Evolutionary conservation across 768 basidiomycete genomes (phyloP), one percentile per base, ranked within the genome.

Genomic region (Collybia sp.): DNA sequence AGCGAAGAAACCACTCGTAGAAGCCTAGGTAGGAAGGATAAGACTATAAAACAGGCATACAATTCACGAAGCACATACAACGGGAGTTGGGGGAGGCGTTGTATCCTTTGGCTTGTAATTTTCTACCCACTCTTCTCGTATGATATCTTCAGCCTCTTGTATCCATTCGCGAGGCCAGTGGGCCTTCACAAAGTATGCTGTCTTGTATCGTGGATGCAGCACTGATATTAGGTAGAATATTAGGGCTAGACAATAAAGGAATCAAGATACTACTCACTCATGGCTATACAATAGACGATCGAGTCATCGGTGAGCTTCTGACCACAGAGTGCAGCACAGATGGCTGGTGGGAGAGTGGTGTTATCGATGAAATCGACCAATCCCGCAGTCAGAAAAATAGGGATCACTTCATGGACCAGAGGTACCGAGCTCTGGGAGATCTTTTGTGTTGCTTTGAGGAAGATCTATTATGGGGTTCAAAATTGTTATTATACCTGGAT

Each of bases 391-490:
- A 67, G 36, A 15, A 65, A 51, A 25, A 58, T 34, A 1, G 61
- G 64, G 12, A 64, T 67, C 10, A 65, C 58, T 31, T 62, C 40
- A 38, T 63, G 58, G 25, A 65, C 35, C 1, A 63, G 55, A 6
- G 55, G 58, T 2, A 51, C 46, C 9, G 40, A 37, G 15, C 40
- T 47, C 17, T 52, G 16, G 0, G 57, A 64, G 1, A 66, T 53
- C 20, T 46, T 16, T 19, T 56, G 50, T 43, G 64, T 64, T 0
- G 56, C 61, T 42, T 39, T 37, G 11, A 53, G 40, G 37, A 62
- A 62, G 5, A 51, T 42, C 61, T 65, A 43, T 16, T 37, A 8
- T 3, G 25, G 25, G n/a, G n/a, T n/a, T n/a, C 25, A 6, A 47
- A 12, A 13, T 34, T 42, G 15, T 16, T 33, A 13, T 43, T 12